Conservation (phyloP, 805 yeast genomes). For the Sugiyamaella boreocaroliniensis region DNA sequence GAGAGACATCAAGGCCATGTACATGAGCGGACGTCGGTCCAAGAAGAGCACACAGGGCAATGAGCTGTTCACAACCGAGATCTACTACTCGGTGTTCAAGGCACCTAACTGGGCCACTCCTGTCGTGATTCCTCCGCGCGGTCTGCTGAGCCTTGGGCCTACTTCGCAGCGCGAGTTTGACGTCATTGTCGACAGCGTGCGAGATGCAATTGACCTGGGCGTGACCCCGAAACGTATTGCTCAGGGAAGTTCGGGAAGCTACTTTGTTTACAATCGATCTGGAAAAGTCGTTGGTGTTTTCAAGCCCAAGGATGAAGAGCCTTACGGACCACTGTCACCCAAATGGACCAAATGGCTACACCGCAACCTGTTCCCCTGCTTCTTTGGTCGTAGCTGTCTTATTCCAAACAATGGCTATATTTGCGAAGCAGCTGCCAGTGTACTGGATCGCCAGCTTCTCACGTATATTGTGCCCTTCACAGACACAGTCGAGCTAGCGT, state of each 20-base stretch:
- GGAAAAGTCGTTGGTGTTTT: conserved; percentile 50
- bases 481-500: conserved; percentile 45
- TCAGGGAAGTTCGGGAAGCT: conserved; percentile 66
- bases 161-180: conserved; percentile 32
- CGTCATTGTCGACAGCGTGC: conserved; percentile 38
- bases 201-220: conserved; percentile 41
- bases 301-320: conserved; percentile 77
- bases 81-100: conserved; percentile 52
- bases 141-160: conserved; percentile 27
- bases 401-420: conserved; percentile 69
- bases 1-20: neutral
- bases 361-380: conserved; percentile 67
- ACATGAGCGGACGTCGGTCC: neutral
- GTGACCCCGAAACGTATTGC: conserved; percentile 48
- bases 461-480: conserved; percentile 61
- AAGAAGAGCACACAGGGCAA: neutral
- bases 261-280: conserved; percentile 42
- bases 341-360: conserved; percentile 79
- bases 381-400: conserved; percentile 65
- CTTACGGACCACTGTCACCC: conserved; percentile 70
- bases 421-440: conserved; percentile 64
- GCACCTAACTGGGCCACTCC: conserved; percentile 28
- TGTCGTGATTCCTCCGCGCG: conserved; percentile 30
- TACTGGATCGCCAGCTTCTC: conserved; percentile 54
- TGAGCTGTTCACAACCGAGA: conserved; percentile 27